These are phyloP conservation scores for Ustilago sp. DNA, from an alignment of 1,284 basidiomycete genomes.

Conservation along the genomic window DNA sequence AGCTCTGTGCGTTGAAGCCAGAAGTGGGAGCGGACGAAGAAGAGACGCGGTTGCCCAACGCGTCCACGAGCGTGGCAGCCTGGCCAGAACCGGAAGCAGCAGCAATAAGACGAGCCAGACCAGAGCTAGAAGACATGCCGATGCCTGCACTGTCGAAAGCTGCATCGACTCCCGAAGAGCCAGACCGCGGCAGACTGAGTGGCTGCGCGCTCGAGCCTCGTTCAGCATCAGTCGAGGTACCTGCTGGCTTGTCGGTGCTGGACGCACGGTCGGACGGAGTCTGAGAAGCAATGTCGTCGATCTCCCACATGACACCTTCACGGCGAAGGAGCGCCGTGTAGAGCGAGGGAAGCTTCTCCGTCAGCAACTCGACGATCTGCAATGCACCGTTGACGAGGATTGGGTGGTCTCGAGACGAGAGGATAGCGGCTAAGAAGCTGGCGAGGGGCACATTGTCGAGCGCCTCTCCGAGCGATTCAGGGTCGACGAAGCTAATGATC, in stretches of 20 bases:
- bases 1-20: conserved; percentile 34
- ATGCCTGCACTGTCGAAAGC: conserved; percentile 17
- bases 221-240: conserved; percentile 75
- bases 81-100: conserved; percentile 32
- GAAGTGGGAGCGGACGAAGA: conserved; percentile 22
- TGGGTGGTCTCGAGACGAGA: conserved; percentile 61
- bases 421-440: conserved; percentile 64
- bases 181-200: conserved; percentile 28
- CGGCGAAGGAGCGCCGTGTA: conserved; percentile 61
- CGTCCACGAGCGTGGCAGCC: conserved; percentile 19
- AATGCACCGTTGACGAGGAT: conserved; percentile 57
- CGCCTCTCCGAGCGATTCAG: conserved; percentile 50
- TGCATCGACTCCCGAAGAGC: conserved; percentile 10
- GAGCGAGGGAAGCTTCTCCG: conserved; percentile 57
- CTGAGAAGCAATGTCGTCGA: conserved; percentile 62
- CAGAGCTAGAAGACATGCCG: conserved; percentile 25
- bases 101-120: conserved; percentile 44
- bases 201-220: conserved; percentile 22
- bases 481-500: conserved; percentile 63
- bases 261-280: conserved; percentile 75
- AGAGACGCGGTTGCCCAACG: conserved; percentile 19
- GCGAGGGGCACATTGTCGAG: conserved; percentile 65
- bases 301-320: conserved; percentile 67
- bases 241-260: conserved; percentile 83
- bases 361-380: conserved; percentile 68